Conservation (phyloP, 1,284 basidiomycete species). For the Sporisorium scitamineum region DNA sequence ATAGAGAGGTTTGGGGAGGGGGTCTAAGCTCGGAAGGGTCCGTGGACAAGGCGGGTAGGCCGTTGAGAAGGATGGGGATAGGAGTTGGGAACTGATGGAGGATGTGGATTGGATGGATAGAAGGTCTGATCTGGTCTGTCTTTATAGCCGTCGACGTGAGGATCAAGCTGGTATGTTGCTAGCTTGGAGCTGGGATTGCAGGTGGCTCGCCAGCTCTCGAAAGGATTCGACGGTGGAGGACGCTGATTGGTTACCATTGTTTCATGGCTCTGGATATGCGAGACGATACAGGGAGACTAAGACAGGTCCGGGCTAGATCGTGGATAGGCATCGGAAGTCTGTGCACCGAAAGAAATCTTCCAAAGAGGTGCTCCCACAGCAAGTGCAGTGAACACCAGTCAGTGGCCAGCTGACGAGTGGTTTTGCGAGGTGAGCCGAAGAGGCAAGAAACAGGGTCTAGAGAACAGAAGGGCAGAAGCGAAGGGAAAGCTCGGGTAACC, state of each 20-base stretch:
- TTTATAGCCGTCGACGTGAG: slow-evolving; percentile 27
- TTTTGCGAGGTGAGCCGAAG: neutral
- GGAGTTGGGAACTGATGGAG: neutral
- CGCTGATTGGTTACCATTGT: neutral
- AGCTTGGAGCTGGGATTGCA: neutral
- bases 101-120: neutral
- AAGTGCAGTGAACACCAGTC: neutral
- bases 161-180: too few relatives aligned
- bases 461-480: slow-evolving; percentile 8
- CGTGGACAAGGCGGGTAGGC: slow-evolving; percentile 2
- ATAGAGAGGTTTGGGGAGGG: neutral
- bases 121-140: slow-evolving; percentile 4
- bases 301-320: neutral
- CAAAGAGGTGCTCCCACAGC: neutral
- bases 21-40: neutral
- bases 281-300: neutral
- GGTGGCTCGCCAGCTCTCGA: neutral
- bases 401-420: neutral
- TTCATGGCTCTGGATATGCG: slow-evolving; percentile 12
- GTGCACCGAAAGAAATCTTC: slow-evolving; percentile 29
- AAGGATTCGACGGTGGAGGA: neutral
- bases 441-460: neutral
- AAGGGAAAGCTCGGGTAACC: slow-evolving; percentile 13
- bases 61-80: slow-evolving; percentile 9
- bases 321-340: slow-evolving; percentile 28